Conservation (phyloP, 176 grass and related monocot species). For the Triticum timopheevii region DNA sequence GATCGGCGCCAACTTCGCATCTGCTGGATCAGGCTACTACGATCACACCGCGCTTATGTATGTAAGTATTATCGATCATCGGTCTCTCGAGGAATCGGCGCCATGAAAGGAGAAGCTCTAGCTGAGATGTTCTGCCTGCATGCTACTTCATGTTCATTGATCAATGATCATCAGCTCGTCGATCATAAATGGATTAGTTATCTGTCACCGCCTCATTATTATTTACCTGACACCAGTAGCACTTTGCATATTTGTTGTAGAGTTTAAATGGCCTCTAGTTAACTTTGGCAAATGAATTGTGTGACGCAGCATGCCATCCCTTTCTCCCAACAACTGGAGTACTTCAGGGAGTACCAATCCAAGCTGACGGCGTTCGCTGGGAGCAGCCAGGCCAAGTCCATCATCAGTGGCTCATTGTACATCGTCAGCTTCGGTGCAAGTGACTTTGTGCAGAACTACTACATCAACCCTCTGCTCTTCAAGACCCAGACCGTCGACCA, state of each 20-base stretch:
- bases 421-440: conserved; percentile 74
- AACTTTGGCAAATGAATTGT: conserved; percentile 19
- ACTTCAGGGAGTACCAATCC: conserved; percentile 78
- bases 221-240: background rate
- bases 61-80: conserved; percentile 51
- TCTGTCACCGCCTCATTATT: background rate
- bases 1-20: conserved; percentile 91
- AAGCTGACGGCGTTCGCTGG: conserved; percentile 63
- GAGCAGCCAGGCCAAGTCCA: conserved; percentile 42
- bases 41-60: conserved; percentile 70
- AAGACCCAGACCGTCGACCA: conserved; percentile 70
- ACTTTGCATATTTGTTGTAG: background rate
- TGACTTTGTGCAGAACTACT: conserved; percentile 95
- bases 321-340: conserved; percentile 73
- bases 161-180: background rate
- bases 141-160: background rate
- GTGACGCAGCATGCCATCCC: conserved; percentile 71
- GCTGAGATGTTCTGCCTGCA: background rate
- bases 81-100: background rate
- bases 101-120: background rate
- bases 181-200: background rate
- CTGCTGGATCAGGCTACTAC: conserved; percentile 87
- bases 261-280: background rate
- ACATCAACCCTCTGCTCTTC: conserved; percentile 82
- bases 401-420: conserved; percentile 64